Percentiles rank a stretch among this genome's conserved stretches.
These are phyloP conservation scores for Somion occarium DNA, from an alignment of 1,284 basidiomycete genomes.

Conservation along the genomic window DNA sequence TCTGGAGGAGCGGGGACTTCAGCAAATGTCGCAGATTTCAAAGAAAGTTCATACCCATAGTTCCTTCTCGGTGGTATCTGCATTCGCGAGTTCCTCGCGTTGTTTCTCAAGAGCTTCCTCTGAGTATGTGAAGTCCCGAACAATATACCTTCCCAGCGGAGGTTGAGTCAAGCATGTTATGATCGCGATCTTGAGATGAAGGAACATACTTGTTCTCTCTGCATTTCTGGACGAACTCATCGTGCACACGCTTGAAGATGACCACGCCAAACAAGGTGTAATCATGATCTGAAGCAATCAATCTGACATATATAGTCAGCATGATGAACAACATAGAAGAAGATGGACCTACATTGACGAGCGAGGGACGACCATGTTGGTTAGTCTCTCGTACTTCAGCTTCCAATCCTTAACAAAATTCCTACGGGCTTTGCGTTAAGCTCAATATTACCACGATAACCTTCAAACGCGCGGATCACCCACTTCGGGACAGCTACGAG, in stretches of 20 bases:
- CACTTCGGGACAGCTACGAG: conserved; percentile 95
- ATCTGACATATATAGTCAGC: conserved; percentile 28
- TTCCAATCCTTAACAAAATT: conserved; percentile 87
- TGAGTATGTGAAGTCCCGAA: conserved; percentile 93
- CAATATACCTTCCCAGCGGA: conserved; percentile 63
- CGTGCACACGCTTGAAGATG: conserved; percentile 87
- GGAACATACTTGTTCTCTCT: conserved; percentile 83
- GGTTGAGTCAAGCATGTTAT: background rate
- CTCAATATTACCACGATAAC: background rate
- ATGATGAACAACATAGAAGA: conserved; percentile 6
- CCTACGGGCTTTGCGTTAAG: conserved; percentile 39
- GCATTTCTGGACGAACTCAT: conserved; percentile 93
- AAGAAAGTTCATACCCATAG: conserved; percentile 72
- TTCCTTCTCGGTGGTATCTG: conserved; percentile 91
- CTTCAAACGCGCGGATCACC: conserved; percentile 17
- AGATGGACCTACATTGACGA: conserved; percentile 68
- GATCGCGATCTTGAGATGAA: conserved; percentile 5
- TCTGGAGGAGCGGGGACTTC: conserved; percentile 49
- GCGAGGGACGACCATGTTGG: conserved; percentile 93
- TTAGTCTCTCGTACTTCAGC: conserved; percentile 83
- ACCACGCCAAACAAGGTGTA: conserved; percentile 87
- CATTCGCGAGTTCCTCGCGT: conserved; percentile 73
- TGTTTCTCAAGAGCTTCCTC: conserved; percentile 84
- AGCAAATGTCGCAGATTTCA: background rate
- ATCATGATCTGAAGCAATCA: conserved; percentile 83